Evolutionary conservation across 257 asterid species (phyloP), one percentile per base, ranked within the genome.

Genomic region (Orobanche coerulescens): DNA sequence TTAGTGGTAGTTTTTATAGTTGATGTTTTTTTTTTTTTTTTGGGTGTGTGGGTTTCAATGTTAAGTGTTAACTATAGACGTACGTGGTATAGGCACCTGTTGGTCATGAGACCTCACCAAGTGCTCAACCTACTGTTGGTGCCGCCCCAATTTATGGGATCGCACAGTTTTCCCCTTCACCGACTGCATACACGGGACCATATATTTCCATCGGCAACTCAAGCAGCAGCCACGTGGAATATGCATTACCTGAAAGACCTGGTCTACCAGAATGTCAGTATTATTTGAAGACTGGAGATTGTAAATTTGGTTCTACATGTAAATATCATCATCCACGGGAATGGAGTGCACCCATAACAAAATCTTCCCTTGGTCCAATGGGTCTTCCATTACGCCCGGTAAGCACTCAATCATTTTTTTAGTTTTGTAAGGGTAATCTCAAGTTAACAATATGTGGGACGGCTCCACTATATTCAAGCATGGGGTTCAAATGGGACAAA

Each of bases 271-370:
- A 82, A 60, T 87, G 95, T 52, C 85, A 73, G 71, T 75, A 75
- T 62, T 84, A 82, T 60, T 65, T 82, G 84, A 84, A 74, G 76
- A 82, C 84, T n/a, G 95, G 95, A 19, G 82, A 78, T 48, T 87
- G 95, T 78, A 87, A 80, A 76, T 87, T 69, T 68, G 94, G 95
- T 40, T 40, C 86, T 11, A 75, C 94, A 5, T 87, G 95, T 79
- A 84, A 78, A 74, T 87, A 82, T 78, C 88, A 87, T 60, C 95
- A 87, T 67, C 95, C 95, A 15, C 83, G 84, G 50, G 90, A 76
- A 46, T 71, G 76, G 81, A 73, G 63, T 66, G 81, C 77, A 68
- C 74, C 77, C 6, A 73, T 54, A 71, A 67, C 82, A 31, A 82
- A 62, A 70, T 64, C 70, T 61, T 69, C 52, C 47, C 88, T 80